Conservation (phyloP, 495 filamentous ascomycete genomes). For the Endocarpon pusillum region DNA sequence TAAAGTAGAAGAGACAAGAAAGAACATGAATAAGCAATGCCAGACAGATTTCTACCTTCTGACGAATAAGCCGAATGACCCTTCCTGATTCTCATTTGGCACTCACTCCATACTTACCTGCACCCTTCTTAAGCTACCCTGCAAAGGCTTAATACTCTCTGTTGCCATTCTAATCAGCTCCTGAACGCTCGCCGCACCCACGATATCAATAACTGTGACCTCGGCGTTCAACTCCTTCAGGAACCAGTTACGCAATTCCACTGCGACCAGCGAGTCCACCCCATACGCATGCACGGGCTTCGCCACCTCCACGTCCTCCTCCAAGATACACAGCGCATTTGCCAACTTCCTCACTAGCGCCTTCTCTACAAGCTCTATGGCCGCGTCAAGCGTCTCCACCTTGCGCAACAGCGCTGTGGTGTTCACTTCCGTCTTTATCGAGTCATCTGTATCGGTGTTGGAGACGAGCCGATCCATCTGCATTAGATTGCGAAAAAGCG, state of each 20-base stretch:
- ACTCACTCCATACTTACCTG: too few species aligned
- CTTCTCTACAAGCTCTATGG: conserved; percentile 14
- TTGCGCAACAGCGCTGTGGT: not conserved
- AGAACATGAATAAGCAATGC: too few species aligned
- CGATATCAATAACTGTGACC: conserved; percentile 17
- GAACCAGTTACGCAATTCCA: conserved; percentile 25
- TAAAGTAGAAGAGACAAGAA: too few species aligned
- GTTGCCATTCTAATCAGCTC: not conserved
- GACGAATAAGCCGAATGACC: too few species aligned
- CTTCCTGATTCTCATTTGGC: too few species aligned
- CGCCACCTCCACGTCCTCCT: conserved; percentile 19
- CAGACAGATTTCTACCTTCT: too few species aligned
- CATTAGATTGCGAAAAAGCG: not conserved
- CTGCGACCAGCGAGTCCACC: conserved; percentile 23
- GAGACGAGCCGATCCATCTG: not conserved
- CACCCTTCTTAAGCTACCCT: too few species aligned
- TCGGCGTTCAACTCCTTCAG: conserved; percentile 13
- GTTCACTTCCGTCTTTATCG: not conserved
- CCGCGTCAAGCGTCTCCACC: conserved; percentile 5
- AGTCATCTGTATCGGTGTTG: not conserved
- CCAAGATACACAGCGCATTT: conserved; percentile 11
- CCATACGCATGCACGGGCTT: conserved; percentile 16
- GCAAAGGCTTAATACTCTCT: too few species aligned
- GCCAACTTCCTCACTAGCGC: conserved; percentile 16
- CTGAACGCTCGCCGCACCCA: not conserved